Evolutionary conservation across 2,329 filamentous ascomycete genomes (phyloP).

Genomic region (Thielaviopsis euricoi): DNA sequence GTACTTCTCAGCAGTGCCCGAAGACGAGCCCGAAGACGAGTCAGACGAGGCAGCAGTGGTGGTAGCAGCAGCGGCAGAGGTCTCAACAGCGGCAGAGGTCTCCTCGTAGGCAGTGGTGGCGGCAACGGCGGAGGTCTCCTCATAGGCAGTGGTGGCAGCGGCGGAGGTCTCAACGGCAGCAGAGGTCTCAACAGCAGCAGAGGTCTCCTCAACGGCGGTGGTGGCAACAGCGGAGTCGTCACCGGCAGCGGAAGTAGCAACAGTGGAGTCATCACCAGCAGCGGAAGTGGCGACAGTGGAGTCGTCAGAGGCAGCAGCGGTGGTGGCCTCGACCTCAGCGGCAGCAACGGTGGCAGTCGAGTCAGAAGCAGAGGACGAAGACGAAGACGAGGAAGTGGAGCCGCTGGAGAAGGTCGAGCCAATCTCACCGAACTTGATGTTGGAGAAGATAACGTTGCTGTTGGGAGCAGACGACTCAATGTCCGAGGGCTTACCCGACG

Average conservation of each 20-base stretch:
- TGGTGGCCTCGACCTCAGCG: not conserved
- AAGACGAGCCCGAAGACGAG: not conserved
- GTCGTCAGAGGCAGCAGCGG: no score
- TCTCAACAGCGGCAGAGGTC: not conserved
- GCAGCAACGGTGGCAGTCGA: not conserved
- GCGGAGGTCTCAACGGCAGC: no score
- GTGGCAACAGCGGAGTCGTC: no score
- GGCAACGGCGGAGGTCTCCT: not conserved
- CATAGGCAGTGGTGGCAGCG: no score
- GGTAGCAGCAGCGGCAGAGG: not conserved
- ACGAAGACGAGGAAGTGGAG: not conserved
- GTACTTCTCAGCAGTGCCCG: not conserved
- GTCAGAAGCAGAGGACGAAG: not conserved
- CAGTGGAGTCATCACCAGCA: no score
- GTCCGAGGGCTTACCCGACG: slow-evolving; percentile 16
- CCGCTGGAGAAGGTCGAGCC: slow-evolving; percentile 23
- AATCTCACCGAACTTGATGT: slow-evolving; percentile 32
- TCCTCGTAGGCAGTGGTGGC: no score
- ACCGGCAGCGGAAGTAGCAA: no score
- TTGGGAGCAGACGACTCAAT: slow-evolving; percentile 13
- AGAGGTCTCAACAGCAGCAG: no score
- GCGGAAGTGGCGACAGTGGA: no score
- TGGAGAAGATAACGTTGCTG: slow-evolving; percentile 29
- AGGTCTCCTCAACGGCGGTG: no score
- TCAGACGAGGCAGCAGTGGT: not conserved